These are phyloP conservation scores for Metarhizium humberi DNA, from an alignment of 2,329 filamentous ascomycete genomes.

Conservation along the genomic window DNA sequence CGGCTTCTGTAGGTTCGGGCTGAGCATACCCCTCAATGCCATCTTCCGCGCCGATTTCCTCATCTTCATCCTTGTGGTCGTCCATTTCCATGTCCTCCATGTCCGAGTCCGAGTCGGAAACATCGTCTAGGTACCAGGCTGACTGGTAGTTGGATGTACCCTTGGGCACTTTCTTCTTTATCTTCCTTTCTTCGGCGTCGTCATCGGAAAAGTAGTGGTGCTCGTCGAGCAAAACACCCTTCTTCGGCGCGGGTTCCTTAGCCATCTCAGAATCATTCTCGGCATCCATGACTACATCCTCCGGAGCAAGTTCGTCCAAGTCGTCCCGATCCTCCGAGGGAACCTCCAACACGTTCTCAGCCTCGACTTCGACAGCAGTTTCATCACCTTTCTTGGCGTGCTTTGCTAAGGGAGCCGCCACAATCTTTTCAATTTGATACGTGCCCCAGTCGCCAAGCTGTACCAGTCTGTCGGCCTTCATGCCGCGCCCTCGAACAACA, in stretches of 20 bases:
- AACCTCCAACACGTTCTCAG: constrained; percentile 52
- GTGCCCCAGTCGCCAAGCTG: constrained; percentile 92
- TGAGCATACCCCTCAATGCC: constrained; percentile 63
- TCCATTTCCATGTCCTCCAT: constrained; percentile 56
- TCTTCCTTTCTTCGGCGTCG: constrained; percentile 40
- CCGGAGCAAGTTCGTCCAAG: constrained; percentile 73
- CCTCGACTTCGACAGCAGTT: constrained; percentile 50
- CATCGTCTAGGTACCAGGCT: constrained; percentile 80
- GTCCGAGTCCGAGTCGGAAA: constrained; percentile 80
- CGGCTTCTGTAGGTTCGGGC: constrained; percentile 64
- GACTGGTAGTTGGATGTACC: constrained; percentile 92
- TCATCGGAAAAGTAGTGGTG: constrained; percentile 98
- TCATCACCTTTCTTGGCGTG: constrained; percentile 56
- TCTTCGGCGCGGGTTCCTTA: constrained; percentile 42
- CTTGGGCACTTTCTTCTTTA: constrained; percentile 70
- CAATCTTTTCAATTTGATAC: constrained; percentile 86
- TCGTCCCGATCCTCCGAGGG: constrained; percentile 78
- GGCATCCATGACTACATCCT: constrained; percentile 65
- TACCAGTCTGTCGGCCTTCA: constrained; percentile 84
- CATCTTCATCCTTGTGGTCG: constrained; percentile 50
- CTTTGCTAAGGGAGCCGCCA: constrained; percentile 58
- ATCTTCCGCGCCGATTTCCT: constrained; percentile 65
- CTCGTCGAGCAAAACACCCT: constrained; percentile 88
- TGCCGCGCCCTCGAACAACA: constrained; percentile 70
- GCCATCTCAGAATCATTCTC: constrained; percentile 42